These are phyloP conservation scores for Porpolomopsis calyptriformis DNA, from an alignment of 768 basidiomycete species.

Conservation along the genomic window DNA sequence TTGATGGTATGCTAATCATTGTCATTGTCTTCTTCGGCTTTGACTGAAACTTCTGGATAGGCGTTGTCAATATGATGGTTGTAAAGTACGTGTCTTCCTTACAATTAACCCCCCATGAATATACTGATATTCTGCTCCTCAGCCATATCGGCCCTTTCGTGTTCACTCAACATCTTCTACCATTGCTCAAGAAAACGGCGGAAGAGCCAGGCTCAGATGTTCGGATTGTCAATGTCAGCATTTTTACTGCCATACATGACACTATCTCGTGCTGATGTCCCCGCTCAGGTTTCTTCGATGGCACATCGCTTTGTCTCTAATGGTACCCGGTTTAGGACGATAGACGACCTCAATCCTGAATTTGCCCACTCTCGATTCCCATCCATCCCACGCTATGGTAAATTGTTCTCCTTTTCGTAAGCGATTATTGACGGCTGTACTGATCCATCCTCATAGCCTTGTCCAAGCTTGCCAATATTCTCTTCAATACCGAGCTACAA, in stretches of 20 bases:
- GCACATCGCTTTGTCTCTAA: constrained; percentile 16
- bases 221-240: constrained; percentile 48
- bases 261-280: too few species aligned
- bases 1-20: constrained; percentile 10
- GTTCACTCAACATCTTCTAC: constrained; percentile 44
- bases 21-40: constrained; percentile 4
- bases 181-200: constrained; percentile 42
- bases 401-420: constrained; percentile 1
- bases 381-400: constrained; percentile 24
- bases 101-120: background rate
- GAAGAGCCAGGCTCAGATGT: constrained; percentile 41
- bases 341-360: constrained; percentile 27
- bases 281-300: constrained; percentile 24
- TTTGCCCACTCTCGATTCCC: constrained; percentile 16
- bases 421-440: background rate
- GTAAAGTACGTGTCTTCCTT: constrained; percentile 30
- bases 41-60: constrained; percentile 14
- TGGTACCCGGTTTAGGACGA: constrained; percentile 18
- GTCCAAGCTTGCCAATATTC: constrained; percentile 42
- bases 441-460: constrained; percentile 18
- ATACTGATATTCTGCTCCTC: background rate
- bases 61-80: constrained; percentile 30
- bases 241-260: too few species aligned
- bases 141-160: constrained; percentile 47
- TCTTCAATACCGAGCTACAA: constrained; percentile 43